Conservation (phyloP, 2,329 filamentous ascomycete genomes). For the Fusarium sp. region DNA sequence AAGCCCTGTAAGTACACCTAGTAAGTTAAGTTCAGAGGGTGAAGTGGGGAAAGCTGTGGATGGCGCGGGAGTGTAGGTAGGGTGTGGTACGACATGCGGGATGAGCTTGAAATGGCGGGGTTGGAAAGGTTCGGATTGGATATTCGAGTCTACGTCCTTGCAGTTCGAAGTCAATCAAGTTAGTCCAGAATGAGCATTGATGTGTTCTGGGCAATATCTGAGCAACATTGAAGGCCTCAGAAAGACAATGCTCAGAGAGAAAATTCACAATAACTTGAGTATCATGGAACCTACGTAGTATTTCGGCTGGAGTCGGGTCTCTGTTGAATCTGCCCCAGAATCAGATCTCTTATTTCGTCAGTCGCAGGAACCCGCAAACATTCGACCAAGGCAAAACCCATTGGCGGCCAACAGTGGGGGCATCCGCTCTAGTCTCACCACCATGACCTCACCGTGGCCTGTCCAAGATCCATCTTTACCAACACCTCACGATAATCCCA, state of each 20-base stretch:
- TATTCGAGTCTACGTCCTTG: not conserved
- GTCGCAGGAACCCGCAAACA: conserved; percentile 20
- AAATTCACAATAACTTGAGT: not conserved
- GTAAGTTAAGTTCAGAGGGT: conserved; percentile 1
- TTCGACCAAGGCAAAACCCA: conserved; percentile 31
- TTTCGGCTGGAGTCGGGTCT: conserved; percentile 37
- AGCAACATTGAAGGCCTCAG: conserved; percentile 5
- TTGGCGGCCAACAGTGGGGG: conserved; percentile 30
- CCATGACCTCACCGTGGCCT: conserved; percentile 43
- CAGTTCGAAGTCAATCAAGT: not conserved
- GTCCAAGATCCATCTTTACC: conserved; percentile 9
- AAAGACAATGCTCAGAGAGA: not conserved
- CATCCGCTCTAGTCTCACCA: conserved; percentile 34
- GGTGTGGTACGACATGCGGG: conserved; percentile 35
- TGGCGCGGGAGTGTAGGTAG: conserved; percentile 5
- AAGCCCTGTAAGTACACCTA: not conserved
- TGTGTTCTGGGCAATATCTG: conserved; percentile 4
- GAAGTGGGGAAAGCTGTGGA: conserved; percentile 17
- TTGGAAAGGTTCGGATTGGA: conserved; percentile 31
- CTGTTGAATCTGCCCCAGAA: conserved; percentile 14
- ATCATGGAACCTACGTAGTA: conserved; percentile 11
- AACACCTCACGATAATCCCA: not conserved
- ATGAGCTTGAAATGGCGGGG: conserved; percentile 38
- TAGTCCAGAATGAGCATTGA: conserved; percentile 12
- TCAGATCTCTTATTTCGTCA: not conserved